Conservation (phyloP, 2,329 filamentous ascomycete genomes). For the Chaetomiaceae sp. region DNA sequence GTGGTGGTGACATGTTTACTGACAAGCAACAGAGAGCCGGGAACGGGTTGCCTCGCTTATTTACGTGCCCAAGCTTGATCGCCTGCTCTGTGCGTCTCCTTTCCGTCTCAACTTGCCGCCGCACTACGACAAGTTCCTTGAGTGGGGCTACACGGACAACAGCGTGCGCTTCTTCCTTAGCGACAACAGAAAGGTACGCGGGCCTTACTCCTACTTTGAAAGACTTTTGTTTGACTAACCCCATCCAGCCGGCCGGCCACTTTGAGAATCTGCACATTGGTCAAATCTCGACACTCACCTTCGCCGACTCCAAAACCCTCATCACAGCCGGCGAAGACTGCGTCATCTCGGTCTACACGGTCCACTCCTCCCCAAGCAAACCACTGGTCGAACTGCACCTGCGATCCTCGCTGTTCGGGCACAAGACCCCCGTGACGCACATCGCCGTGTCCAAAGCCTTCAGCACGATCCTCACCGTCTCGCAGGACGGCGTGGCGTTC, state of each 20-base stretch:
- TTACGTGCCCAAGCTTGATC: constrained; percentile 74
- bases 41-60: constrained; percentile 77
- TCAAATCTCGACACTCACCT: constrained; percentile 76
- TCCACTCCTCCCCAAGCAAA: constrained; percentile 60
- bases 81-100: constrained; percentile 75
- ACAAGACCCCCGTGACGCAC: constrained; percentile 75
- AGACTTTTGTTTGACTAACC: constrained; percentile 10
- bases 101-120: constrained; percentile 86
- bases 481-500: constrained; percentile 74
- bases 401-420: constrained; percentile 79
- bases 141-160: constrained; percentile 94
- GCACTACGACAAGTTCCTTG: constrained; percentile 81
- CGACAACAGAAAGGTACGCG: constrained; percentile 66
- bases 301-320: constrained; percentile 85
- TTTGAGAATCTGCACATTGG: constrained; percentile 94
- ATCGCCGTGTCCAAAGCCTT: constrained; percentile 86
- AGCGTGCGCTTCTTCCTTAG: constrained; percentile 87
- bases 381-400: constrained; percentile 69
- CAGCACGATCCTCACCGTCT: constrained; percentile 80
- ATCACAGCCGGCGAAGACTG: constrained; percentile 92
- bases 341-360: constrained; percentile 78
- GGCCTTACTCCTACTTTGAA: neutral
- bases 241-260: constrained; percentile 62
- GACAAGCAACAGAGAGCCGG: constrained; percentile 49
- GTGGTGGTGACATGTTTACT: neutral